Evolutionary conservation across 768 basidiomycete species (phyloP).

Genomic region (Tephrocybe rancida): DNA sequence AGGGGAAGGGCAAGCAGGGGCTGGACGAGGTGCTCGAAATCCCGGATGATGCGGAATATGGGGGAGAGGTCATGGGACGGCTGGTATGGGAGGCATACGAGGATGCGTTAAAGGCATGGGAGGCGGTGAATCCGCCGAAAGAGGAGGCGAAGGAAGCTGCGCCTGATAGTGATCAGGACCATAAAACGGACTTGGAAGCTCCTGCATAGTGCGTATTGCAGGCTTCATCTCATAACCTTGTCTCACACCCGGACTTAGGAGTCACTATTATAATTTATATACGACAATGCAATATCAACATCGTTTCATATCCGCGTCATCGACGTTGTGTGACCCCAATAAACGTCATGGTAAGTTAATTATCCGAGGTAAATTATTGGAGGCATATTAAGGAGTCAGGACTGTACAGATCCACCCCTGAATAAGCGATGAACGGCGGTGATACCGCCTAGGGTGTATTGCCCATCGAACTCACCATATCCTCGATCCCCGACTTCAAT

Average conservation of each 20-base stretch:
- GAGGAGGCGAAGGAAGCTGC: constrained; percentile 12
- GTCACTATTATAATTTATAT: neutral
- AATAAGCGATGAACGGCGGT: no score
- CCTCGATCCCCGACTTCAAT: constrained; percentile 42
- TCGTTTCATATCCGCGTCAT: no score
- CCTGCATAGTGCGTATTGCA: constrained; percentile 8
- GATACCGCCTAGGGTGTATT: constrained; percentile 14
- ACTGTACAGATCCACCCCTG: no score
- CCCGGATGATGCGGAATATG: constrained; percentile 68
- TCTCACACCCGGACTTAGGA: neutral
- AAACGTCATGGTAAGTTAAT: no score
- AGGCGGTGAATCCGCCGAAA: constrained; percentile 37
- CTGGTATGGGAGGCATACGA: constrained; percentile 82
- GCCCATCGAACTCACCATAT: constrained; percentile 23
- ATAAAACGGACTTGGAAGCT: neutral
- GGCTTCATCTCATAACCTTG: neutral
- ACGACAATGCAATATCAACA: constrained; percentile 2
- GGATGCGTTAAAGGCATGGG: constrained; percentile 66
- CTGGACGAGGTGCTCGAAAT: constrained; percentile 39
- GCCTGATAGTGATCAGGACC: constrained; percentile 16
- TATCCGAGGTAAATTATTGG: no score
- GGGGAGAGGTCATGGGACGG: constrained; percentile 68
- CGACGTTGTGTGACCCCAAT: no score
- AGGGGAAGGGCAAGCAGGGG: constrained; percentile 22
- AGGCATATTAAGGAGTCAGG: constrained; percentile 3